phyloP scores from a whole-genome alignment of 2,329 filamentous ascomycete genomes.

The Emergomyces africanus region DNA sequence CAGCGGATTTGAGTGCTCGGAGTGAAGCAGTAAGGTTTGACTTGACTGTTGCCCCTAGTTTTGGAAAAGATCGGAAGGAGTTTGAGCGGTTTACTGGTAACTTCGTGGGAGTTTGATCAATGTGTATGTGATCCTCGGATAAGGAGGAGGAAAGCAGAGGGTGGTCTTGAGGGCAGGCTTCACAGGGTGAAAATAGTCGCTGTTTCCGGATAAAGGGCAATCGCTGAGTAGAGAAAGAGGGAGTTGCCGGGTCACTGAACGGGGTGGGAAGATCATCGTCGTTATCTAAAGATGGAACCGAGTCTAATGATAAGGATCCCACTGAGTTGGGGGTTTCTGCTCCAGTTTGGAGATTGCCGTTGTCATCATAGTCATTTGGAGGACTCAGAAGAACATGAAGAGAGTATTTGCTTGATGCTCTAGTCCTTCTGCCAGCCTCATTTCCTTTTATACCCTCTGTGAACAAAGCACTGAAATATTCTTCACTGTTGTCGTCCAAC shows the following conservation, averaged over 20 bases:
- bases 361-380: slow-evolving; percentile 33
- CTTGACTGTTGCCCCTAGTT: slow-evolving; percentile 41
- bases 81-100: slow-evolving; percentile 19
- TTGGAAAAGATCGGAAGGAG: slow-evolving; percentile 25
- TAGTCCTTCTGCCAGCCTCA: slow-evolving; percentile 28
- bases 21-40: slow-evolving; percentile 52
- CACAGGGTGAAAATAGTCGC: slow-evolving; percentile 38
- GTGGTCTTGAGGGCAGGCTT: slow-evolving; percentile 46
- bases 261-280: slow-evolving; percentile 38
- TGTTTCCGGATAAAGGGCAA: slow-evolving; percentile 29
- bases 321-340: slow-evolving; percentile 35
- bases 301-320: slow-evolving; percentile 45
- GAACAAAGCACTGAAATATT: slow-evolving; percentile 44
- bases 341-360: slow-evolving; percentile 22
- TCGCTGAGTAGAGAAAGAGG: slow-evolving; percentile 28
- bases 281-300: slow-evolving; percentile 41
- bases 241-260: slow-evolving; percentile 29
- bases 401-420: slow-evolving; percentile 28
- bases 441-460: slow-evolving; percentile 38
- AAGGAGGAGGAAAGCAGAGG: slow-evolving; percentile 37
- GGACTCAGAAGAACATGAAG: slow-evolving; percentile 45
- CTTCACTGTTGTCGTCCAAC: slow-evolving; percentile 29
- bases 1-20: slow-evolving; percentile 48
- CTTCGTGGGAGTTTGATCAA: slow-evolving; percentile 12
- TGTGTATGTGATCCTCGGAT: slow-evolving; percentile 6